phyloP scores from a whole-genome alignment of 371 early-diverging fungal species.

The Mortierella sp. region DNA sequence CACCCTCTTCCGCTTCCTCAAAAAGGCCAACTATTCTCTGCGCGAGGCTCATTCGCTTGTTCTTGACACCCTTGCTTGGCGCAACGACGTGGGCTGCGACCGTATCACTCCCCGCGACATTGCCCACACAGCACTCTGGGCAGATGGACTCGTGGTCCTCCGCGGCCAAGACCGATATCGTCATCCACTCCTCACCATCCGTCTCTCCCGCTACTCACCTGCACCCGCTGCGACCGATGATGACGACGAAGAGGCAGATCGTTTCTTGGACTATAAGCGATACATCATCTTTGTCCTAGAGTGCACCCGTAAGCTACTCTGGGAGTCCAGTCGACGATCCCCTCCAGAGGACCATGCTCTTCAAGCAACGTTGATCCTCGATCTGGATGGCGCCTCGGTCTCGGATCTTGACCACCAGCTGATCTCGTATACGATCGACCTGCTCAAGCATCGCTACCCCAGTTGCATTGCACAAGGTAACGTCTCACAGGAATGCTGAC shows the following conservation, averaged over 20 bases:
- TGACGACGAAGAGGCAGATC: slow-evolving; percentile 24
- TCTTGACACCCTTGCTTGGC: slow-evolving; percentile 44
- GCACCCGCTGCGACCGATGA: slow-evolving; percentile 19
- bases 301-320: slow-evolving; percentile 46
- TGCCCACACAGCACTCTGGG: slow-evolving; percentile 38
- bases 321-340: slow-evolving; percentile 49
- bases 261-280: slow-evolving; percentile 43
- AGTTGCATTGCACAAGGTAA: slow-evolving; percentile 53
- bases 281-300: slow-evolving; percentile 50
- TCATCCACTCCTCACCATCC: slow-evolving; percentile 45
- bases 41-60: slow-evolving; percentile 45
- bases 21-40: slow-evolving; percentile 45
- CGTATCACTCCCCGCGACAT: slow-evolving; percentile 39
- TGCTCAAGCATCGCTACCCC: slow-evolving; percentile 50
- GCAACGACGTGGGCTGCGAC: slow-evolving; percentile 26
- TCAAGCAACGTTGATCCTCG: slow-evolving; percentile 42
- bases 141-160: slow-evolving; percentile 31
- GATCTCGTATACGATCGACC: slow-evolving; percentile 44
- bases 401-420: slow-evolving; percentile 49
- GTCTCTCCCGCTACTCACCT: slow-evolving; percentile 38
- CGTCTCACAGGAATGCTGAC: too few relatives aligned
- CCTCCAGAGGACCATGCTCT: slow-evolving; percentile 42
- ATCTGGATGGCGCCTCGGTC: slow-evolving; percentile 46
- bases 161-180: slow-evolving; percentile 50
- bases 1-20: slow-evolving; percentile 52